Percentiles rank a stretch among this genome's conserved stretches.
These are phyloP conservation scores for Entomortierella lignicola DNA, from an alignment of 192 early-diverging fungal species.

Conservation along the genomic window DNA sequence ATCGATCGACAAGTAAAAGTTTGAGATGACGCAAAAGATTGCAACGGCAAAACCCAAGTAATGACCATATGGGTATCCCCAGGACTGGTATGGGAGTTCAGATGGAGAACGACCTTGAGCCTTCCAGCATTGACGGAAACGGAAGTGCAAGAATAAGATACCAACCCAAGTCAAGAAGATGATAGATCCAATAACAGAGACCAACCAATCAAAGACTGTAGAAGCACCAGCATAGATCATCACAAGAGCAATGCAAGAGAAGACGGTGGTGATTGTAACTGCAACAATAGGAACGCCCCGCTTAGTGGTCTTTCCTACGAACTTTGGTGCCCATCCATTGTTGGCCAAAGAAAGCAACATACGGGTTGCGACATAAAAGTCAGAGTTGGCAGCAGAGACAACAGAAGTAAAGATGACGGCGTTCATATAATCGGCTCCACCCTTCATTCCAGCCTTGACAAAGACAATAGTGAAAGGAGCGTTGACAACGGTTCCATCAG, in stretches of 20 bases:
- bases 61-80: constrained; percentile 78
- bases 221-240: constrained; percentile 60
- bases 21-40: constrained; percentile 40
- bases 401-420: constrained; percentile 74
- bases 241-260: constrained; percentile 70
- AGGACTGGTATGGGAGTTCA: constrained; percentile 78
- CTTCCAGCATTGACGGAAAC: constrained; percentile 82
- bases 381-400: constrained; percentile 76
- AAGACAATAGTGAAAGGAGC: constrained; percentile 77
- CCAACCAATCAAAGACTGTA: constrained; percentile 71
- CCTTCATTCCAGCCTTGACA: constrained; percentile 60
- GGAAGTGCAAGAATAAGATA: constrained; percentile 82
- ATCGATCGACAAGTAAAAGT: constrained; percentile 27
- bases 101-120: constrained; percentile 70
- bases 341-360: constrained; percentile 68
- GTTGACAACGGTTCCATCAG: constrained; percentile 55
- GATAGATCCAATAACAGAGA: constrained; percentile 76
- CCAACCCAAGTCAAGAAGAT: constrained; percentile 87
- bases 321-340: constrained; percentile 69
- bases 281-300: constrained; percentile 71
- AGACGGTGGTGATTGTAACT: constrained; percentile 58
- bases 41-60: constrained; percentile 72
- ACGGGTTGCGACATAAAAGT: constrained; percentile 73
- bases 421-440: constrained; percentile 73
- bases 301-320: constrained; percentile 55